These are phyloP conservation scores for Cymbopogon citratus DNA, from an alignment of 176 grass and related monocot species.

Conservation along the genomic window DNA sequence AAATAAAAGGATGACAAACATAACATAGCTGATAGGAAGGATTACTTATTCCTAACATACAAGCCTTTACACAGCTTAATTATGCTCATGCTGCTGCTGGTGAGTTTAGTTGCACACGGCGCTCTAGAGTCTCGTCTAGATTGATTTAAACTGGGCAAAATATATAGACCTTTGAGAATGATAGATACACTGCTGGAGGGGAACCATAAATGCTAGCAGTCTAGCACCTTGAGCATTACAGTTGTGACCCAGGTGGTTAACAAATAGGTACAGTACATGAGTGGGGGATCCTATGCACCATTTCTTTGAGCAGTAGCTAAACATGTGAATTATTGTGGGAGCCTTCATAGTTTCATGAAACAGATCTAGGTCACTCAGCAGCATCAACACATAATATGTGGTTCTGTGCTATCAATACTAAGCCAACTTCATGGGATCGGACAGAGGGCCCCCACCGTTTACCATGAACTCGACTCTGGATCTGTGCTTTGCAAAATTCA, in stretches of 20 bases:
- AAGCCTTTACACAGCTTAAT: not conserved
- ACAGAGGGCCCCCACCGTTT: not conserved
- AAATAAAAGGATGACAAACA: not conserved
- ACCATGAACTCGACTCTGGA: not conserved
- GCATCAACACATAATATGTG: not conserved
- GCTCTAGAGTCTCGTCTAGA: too few relatives aligned
- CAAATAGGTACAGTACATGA: too few relatives aligned
- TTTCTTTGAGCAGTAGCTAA: not conserved
- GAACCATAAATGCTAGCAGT: too few relatives aligned
- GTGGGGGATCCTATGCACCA: too few relatives aligned
- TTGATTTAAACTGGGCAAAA: not conserved
- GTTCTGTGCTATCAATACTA: not conserved
- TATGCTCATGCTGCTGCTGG: not conserved
- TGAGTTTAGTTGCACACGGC: not conserved
- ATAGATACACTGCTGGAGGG: not conserved
- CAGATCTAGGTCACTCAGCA: not conserved
- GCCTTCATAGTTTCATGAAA: not conserved
- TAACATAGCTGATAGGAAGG: not conserved
- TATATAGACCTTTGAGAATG: not conserved
- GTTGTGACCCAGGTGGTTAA: too few relatives aligned
- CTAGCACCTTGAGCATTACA: too few relatives aligned
- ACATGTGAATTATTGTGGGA: not conserved
- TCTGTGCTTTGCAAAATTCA: not conserved
- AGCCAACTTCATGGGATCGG: not conserved
- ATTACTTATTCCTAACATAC: not conserved